phyloP scores from a whole-genome alignment of 371 early-diverging fungal genomes.

The Mortierella polycephala region DNA sequence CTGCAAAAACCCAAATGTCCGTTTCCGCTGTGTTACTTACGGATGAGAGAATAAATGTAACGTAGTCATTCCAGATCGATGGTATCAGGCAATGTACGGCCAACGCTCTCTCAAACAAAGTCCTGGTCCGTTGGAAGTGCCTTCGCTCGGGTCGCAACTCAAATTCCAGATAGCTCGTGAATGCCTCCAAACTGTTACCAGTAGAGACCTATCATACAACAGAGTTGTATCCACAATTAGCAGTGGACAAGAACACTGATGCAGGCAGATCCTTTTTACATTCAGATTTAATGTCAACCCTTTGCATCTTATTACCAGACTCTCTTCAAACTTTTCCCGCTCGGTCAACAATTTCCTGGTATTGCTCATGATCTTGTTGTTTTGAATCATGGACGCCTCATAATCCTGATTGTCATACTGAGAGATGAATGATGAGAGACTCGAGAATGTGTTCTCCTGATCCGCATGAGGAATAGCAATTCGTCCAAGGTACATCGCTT shows the following conservation, averaged over 20 bases:
- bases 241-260: neutral
- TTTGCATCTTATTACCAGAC: conserved; percentile 16
- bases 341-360: conserved; percentile 20
- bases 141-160: conserved; percentile 8
- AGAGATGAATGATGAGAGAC: conserved; percentile 29
- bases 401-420: conserved; percentile 18
- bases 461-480: conserved; percentile 28
- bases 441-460: conserved; percentile 38
- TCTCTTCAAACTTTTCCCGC: conserved; percentile 18
- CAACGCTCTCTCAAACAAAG: conserved; percentile 39
- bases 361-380: conserved; percentile 12
- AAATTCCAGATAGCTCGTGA: conserved; percentile 21
- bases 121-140: conserved; percentile 22
- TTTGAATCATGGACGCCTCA: conserved; percentile 27
- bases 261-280: too few species aligned
- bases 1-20: too few species aligned
- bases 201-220: conserved; percentile 8
- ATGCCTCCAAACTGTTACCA: conserved; percentile 21
- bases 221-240: neutral
- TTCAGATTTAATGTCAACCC: neutral
- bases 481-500: conserved; percentile 26
- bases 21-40: conserved; percentile 11
- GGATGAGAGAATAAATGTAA: conserved; percentile 22
- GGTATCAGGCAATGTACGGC: conserved; percentile 39
- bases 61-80: conserved; percentile 40